Conservation (phyloP, 2,329 filamentous ascomycete genomes). For the Pestalotiopsis sp. region DNA sequence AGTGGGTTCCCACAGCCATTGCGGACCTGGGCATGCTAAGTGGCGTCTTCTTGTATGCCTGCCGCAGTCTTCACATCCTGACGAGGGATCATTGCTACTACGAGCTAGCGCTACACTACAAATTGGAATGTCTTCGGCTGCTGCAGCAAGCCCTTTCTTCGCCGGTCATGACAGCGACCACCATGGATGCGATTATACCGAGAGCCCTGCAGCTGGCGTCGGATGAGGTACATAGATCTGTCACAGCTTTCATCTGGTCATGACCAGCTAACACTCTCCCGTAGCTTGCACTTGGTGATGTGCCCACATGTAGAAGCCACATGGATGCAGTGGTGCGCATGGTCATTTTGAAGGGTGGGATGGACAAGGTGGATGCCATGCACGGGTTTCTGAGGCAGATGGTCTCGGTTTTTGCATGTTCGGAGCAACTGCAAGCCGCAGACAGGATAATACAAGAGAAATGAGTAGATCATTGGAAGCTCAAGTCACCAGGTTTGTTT, state of each 20-base stretch:
- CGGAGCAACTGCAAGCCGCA: not conserved
- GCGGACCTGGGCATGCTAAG: not conserved
- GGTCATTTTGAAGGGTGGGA: not conserved
- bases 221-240: not conserved
- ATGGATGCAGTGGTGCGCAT: not conserved
- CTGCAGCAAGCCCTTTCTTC: not conserved
- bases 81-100: not conserved
- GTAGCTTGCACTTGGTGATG: not conserved
- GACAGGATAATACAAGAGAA: not conserved
- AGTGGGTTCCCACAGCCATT: constrained; percentile 2
- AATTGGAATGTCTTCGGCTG: not conserved
- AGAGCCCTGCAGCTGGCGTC: not conserved
- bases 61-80: not conserved
- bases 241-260: too few species aligned
- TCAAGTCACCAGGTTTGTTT: too few species aligned
- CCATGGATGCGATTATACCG: not conserved
- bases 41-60: not conserved
- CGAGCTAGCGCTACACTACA: not conserved
- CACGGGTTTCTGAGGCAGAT: constrained; percentile 2
- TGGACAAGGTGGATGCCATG: not conserved
- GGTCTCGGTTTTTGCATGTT: not conserved
- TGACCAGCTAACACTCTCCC: not conserved
- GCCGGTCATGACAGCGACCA: fast-evolving
- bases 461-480: not conserved
- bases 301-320: not conserved